A percentile compares a stretch with the other conserved stretches of the same genome.
phyloP scores from a whole-genome alignment of 495 filamentous ascomycete species.

The Filosporella fistucella region DNA sequence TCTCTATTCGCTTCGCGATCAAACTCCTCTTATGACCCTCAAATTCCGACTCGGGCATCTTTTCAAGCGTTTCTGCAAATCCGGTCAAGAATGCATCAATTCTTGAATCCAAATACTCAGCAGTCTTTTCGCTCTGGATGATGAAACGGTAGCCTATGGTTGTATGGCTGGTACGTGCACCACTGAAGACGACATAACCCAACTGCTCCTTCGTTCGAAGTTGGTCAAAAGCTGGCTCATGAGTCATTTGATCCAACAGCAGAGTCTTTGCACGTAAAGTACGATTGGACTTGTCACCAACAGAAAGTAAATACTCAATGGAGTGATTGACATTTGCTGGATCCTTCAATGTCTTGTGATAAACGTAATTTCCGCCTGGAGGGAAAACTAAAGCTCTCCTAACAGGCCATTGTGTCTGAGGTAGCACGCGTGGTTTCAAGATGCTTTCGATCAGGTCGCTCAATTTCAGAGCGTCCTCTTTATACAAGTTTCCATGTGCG shows the following conservation, averaged over 20 bases:
- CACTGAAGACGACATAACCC: constrained; percentile 92
- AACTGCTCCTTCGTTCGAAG: constrained; percentile 96
- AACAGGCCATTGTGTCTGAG: constrained; percentile 75
- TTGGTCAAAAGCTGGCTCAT: constrained; percentile 92
- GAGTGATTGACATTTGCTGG: constrained; percentile 94
- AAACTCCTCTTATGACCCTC: constrained; percentile 87
- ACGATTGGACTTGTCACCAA: constrained; percentile 69
- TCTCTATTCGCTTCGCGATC: constrained; percentile 84
- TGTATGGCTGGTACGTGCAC: constrained; percentile 60
- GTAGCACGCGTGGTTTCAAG: constrained; percentile 70
- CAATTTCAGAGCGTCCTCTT: constrained; percentile 87
- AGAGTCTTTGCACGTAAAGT: constrained; percentile 67
- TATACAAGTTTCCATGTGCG: constrained; percentile 90
- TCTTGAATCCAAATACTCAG: constrained; percentile 75
- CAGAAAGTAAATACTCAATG: constrained; percentile 84
- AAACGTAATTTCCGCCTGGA: constrained; percentile 76
- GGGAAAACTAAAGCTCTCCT: constrained; percentile 73
- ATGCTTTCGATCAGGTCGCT: constrained; percentile 76
- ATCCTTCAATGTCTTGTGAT: constrained; percentile 75
- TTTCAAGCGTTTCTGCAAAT: constrained; percentile 58
- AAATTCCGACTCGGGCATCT: constrained; percentile 83
- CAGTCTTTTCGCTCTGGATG: constrained; percentile 88
- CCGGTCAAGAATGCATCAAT: constrained; percentile 77
- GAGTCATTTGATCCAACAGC: constrained; percentile 84
- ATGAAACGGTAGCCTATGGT: constrained; percentile 84